Percentiles rank a stretch among this genome's conserved stretches.
phyloP scores from a whole-genome alignment of 2,329 filamentous ascomycete species.

The Neopestalotiopsis sp. region DNA sequence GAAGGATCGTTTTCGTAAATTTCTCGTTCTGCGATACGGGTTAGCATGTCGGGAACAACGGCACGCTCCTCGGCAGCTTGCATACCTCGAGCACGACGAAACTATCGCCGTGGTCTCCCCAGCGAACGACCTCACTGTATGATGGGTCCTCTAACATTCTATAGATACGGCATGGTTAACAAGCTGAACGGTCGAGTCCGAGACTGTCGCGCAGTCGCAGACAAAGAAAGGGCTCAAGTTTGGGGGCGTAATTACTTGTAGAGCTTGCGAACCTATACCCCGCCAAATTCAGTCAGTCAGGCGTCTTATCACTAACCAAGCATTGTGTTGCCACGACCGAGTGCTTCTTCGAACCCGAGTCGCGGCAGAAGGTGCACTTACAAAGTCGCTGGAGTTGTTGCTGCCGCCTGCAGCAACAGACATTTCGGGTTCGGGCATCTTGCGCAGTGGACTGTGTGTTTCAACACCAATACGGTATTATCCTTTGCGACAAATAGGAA shows the following conservation, averaged over 20 bases:
- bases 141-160: constrained; percentile 97
- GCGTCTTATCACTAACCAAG: constrained; percentile 6
- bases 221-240: constrained; percentile 13
- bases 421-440: constrained; percentile 41
- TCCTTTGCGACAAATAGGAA: background rate
- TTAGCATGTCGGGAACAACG: constrained; percentile 25
- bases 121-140: constrained; percentile 90
- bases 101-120: constrained; percentile 93
- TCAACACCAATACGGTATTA: too few species aligned
- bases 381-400: constrained; percentile 95
- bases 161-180: constrained; percentile 15
- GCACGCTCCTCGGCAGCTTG: constrained; percentile 23
- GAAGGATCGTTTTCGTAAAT: constrained; percentile 81
- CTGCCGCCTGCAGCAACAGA: constrained; percentile 45
- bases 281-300: constrained; percentile 17
- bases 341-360: background rate
- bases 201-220: background rate
- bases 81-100: constrained; percentile 96
- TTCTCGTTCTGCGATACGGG: constrained; percentile 77
- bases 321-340: constrained; percentile 20
- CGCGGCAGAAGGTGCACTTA: constrained; percentile 55
- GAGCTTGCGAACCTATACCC: constrained; percentile 85
- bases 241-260: constrained; percentile 78
- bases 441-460: constrained; percentile 21
- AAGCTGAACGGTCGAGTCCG: constrained; percentile 1